These are phyloP conservation scores for Dryas drummondii DNA, from an alignment of 306 rosid genomes.

Conservation along the genomic window DNA sequence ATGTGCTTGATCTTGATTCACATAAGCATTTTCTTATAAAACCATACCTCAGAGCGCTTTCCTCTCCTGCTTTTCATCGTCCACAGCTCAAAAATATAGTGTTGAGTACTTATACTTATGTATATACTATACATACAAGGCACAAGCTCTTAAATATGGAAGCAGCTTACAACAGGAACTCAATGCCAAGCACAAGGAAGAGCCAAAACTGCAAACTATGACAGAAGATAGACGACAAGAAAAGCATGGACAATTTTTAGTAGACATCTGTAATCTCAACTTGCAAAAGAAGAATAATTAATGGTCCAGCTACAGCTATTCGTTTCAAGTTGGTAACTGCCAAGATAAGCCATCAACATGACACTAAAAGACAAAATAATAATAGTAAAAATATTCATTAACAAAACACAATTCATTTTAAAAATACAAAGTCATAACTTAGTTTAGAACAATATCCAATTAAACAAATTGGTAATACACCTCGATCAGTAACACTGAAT, in stretches of 20 bases:
- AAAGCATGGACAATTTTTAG: slow-evolving; percentile 36
- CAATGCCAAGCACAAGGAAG: neutral
- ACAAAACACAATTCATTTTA: slow-evolving; percentile 2
- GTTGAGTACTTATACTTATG: slow-evolving; percentile 11
- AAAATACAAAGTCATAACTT: neutral
- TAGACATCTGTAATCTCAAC: slow-evolving; percentile 62
- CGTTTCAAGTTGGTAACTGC: slow-evolving; percentile 8
- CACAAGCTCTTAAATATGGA: slow-evolving; percentile 45
- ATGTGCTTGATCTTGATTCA: slow-evolving; percentile 13
- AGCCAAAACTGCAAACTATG: no score
- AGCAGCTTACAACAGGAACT: slow-evolving; percentile 28
- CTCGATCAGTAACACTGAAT: neutral
- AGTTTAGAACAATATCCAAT: neutral
- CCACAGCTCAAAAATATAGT: slow-evolving; percentile 30
- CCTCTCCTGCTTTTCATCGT: slow-evolving; percentile 70
- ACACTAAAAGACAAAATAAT: slow-evolving; percentile 2
- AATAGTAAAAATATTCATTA: neutral
- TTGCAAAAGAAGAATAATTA: slow-evolving; percentile 46
- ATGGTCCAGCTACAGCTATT: slow-evolving; percentile 46
- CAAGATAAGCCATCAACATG: slow-evolving; percentile 5
- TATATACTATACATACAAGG: slow-evolving; percentile 30
- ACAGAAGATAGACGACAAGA: slow-evolving; percentile 32
- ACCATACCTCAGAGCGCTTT: slow-evolving; percentile 72
- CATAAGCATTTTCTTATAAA: slow-evolving; percentile 19
- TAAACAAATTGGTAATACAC: slow-evolving; percentile 1